These are phyloP conservation scores for Clavulina sp. DNA, from an alignment of 768 basidiomycete species.

Conservation along the genomic window DNA sequence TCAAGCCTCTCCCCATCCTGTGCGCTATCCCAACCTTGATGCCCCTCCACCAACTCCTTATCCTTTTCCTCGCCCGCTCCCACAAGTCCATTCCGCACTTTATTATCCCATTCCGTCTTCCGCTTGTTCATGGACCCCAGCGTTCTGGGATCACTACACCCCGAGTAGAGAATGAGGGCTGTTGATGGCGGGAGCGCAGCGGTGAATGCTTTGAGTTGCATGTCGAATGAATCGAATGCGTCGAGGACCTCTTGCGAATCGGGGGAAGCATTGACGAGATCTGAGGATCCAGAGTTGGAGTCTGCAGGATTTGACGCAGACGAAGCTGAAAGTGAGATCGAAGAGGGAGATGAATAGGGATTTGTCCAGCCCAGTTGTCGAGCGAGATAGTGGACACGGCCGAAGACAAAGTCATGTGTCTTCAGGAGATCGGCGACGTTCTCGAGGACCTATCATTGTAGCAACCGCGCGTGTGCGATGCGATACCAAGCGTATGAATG, in stretches of 20 bases:
- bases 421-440: conserved; percentile 39
- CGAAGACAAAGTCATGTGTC: conserved; percentile 69
- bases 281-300: conserved; percentile 19
- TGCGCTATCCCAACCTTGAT: conserved; percentile 32
- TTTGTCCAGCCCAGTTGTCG: conserved; percentile 57
- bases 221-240: conserved; percentile 36
- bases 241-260: conserved; percentile 14
- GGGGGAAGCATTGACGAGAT: conserved; percentile 22
- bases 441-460: conserved; percentile 30
- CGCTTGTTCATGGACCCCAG: conserved; percentile 60
- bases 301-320: conserved; percentile 2
- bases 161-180: conserved; percentile 70
- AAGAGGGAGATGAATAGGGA: conserved; percentile 27
- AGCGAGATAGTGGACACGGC: conserved; percentile 66
- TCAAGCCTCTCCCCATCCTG: conserved; percentile 67
- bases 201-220: conserved; percentile 43
- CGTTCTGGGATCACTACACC: conserved; percentile 70
- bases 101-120: conserved; percentile 51
- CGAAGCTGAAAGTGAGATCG: no score
- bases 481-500: neutral
- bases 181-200: conserved; percentile 57
- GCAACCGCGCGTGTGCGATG: no score
- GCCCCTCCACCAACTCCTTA: conserved; percentile 22
- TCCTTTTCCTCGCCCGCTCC: conserved; percentile 21
- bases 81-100: conserved; percentile 17